Base-by-base conservation (phyloP, 768 basidiomycete species). In the Collybia mongolica region DNA sequence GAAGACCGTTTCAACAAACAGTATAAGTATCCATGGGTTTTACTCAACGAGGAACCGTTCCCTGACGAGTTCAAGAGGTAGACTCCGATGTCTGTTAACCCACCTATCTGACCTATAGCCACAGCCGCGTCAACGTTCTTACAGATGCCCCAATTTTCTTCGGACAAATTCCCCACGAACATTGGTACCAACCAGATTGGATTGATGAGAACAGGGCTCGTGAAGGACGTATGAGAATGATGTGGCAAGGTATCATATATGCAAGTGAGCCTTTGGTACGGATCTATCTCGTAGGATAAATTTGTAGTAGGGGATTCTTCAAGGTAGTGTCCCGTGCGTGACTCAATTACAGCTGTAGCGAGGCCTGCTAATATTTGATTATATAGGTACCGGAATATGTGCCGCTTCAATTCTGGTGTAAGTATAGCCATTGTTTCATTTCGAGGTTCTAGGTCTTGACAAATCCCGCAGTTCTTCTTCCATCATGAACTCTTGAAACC, bases 391-490 rank as follows among this genome's bases (percentile, higher is more conserved):
- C 83, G 94, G 36, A 93, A 96, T 58, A 96, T 97, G 95, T 97
- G 95, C 68, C 83, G 95, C 9, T 98, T 86, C 70, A 93, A 95
- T 69, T 93, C 90, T 41, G 93, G 91, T 26, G 90, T 92, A 67
- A 56, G 84, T 71, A 5, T 36, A 26, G 42, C 24, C 45, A 48
- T 49, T 41, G 41, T 45, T 40, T 36, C 40, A 4, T 4, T 26
- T 17, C 36, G 14, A 14, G 20, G 15, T 26, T 36, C 39, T 24
- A 38, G 9, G 44, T 41, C 28, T 48, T 55, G 40, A 54, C 1
- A 26, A 22, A 29, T 18, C 19, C 40, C 26, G 1, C 43, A 91
- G 84, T 90, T 88, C 72, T 95, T 96, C 72, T 95, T 82, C 72
- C 75, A 79, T 38, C 93, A 95, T 54, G 81, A 86, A 50, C 69